These are phyloP conservation scores for Dalbergia oliveri DNA, from an alignment of 306 rosid genomes.

Conservation along the genomic window DNA sequence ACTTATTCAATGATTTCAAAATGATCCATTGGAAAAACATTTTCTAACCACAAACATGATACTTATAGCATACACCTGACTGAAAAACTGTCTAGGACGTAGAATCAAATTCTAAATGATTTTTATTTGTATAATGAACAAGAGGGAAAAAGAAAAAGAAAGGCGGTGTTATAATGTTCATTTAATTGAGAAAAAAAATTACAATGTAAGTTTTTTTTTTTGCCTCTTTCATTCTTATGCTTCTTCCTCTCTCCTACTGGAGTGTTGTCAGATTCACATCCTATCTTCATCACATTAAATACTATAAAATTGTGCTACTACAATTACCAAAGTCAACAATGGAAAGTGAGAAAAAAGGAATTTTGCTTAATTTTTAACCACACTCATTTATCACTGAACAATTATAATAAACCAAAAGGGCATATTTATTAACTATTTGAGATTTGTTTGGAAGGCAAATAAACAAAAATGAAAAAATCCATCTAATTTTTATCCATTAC, in stretches of 20 bases:
- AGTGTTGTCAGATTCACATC: neutral
- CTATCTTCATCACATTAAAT: neutral
- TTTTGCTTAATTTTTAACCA: neutral
- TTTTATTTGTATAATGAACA: neutral
- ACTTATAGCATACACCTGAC: neutral
- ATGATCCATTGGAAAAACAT: too few species aligned
- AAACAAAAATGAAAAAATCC: neutral
- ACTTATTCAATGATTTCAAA: too few species aligned
- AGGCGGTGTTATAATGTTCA: too few species aligned
- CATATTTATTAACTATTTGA: neutral
- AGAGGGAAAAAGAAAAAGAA: neutral
- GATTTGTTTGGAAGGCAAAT: neutral
- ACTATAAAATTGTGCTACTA: neutral
- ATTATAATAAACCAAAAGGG: neutral
- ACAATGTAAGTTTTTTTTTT: neutral
- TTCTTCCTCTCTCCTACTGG: neutral
- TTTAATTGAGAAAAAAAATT: too few species aligned
- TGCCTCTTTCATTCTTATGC: neutral
- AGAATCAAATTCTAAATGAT: neutral
- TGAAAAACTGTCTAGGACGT: neutral
- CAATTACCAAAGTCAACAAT: neutral
- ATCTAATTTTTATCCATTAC: neutral
- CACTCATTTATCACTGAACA: neutral
- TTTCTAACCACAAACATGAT: neutral
- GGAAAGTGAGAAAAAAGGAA: neutral